Base-by-base conservation (phyloP, 108 stramenopile species). In the Nitzschia putrida region DNA sequence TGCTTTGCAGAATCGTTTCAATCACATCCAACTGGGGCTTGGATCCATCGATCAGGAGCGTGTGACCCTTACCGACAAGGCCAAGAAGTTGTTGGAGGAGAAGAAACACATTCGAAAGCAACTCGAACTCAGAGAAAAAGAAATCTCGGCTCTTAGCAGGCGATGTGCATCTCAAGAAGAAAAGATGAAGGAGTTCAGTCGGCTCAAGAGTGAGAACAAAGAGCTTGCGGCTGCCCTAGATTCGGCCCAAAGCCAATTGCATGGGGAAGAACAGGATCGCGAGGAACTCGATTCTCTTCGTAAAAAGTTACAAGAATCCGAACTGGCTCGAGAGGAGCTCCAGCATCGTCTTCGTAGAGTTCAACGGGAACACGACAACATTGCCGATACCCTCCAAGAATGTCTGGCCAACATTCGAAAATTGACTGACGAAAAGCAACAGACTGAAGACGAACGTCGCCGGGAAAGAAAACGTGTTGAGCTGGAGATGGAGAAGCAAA, bases 31-130 rank as follows among this genome's bases (percentile, higher is more conserved):
- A 67, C 57, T 57, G 16, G 77, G 77, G 2, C 53, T 83, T 34
- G 74, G 54, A 7, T 60, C 69, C 5, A 83, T 83, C 21, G 78
- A 83, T 25, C 71, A 79, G 37, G 83, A 83, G 26, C 70, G 78
- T 6, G 21, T 37, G 24, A 21, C 21, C 13, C 72, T 79, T 1
- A 45, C 69, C 9, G 73, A 68, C 39, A 72, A 51, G 25, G 61
- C 56, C 0, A 67, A 54, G 42, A 10, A 56, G 53, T 58, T 83
- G 20, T 78, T 79, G 23, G 70, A 66, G 45, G 83, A 83, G 40
- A 83, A 79, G 40, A 49, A 69, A 61, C 24, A 49, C 18, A 53
- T 79, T 22, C 69, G 76, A 25, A 37, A 74, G 38, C 74, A 83
- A 47, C 52, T 83, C 3, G 67, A 68, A 50, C 37, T 79, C 7